Percentiles rank a stretch among this genome's conserved stretches.
Evolutionary conservation across 2,329 filamentous ascomycete genomes (phyloP).

Genomic region (Colletotrichum eleusines): DNA sequence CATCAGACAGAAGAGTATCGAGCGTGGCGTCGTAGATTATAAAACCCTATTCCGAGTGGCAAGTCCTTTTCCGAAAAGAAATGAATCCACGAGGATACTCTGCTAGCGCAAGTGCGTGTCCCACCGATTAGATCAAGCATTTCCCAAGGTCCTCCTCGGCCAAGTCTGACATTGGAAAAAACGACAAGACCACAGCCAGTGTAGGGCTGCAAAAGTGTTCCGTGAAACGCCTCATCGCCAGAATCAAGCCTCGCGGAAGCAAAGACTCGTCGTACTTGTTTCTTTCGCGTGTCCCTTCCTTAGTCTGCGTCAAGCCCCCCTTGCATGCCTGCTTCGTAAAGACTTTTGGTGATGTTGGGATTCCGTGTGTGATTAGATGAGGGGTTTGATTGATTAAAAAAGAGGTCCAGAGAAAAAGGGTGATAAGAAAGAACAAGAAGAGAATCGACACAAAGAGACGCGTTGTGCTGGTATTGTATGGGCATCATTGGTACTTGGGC

Average conservation of each 20-base stretch:
- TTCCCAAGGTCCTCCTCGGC: constrained; percentile 42
- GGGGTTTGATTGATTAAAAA: constrained; percentile 41
- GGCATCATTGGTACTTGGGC: constrained; percentile 70
- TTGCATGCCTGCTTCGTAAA: constrained; percentile 54
- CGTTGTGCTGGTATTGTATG: constrained; percentile 70
- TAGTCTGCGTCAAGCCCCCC: constrained; percentile 49
- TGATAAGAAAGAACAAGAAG: constrained; percentile 42
- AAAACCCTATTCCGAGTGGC: constrained; percentile 45
- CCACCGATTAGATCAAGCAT: constrained; percentile 33
- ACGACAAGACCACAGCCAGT: constrained; percentile 29
- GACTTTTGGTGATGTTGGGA: constrained; percentile 53
- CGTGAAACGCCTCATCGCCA: constrained; percentile 41
- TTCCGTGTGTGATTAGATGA: constrained; percentile 46
- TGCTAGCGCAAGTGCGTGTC: constrained; percentile 35
- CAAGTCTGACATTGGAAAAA: constrained; percentile 14
- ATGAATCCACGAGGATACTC: constrained; percentile 39
- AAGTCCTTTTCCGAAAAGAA: constrained; percentile 32
- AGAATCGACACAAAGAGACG: constrained; percentile 57
- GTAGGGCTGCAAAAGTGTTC: constrained; percentile 37
- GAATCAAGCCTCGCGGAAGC: constrained; percentile 43
- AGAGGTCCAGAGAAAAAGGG: constrained; percentile 42
- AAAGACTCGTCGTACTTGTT: constrained; percentile 35
- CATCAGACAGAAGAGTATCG: constrained; percentile 42
- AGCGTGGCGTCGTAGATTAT: constrained; percentile 47
- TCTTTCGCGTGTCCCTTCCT: constrained; percentile 42